phyloP scores from a whole-genome alignment of 1,284 basidiomycete genomes.

The Thelephora terrestris region DNA sequence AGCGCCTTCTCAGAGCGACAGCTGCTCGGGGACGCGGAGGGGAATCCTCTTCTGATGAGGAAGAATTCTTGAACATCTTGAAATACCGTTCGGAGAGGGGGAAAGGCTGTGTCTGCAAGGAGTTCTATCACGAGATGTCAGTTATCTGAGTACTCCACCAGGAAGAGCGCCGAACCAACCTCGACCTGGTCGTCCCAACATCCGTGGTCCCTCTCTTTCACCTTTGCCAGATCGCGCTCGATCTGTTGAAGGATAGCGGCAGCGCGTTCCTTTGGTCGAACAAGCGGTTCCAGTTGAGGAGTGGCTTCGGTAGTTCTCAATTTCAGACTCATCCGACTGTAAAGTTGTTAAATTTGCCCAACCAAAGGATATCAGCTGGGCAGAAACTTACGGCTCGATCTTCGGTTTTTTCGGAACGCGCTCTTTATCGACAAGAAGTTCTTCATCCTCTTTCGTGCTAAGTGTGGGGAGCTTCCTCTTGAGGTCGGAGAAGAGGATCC shows the following conservation, averaged over 20 bases:
- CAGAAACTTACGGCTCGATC: slow-evolving; percentile 30
- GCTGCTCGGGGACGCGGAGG: slow-evolving; percentile 21
- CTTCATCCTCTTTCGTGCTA: slow-evolving; percentile 72
- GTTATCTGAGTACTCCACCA: slow-evolving; percentile 1
- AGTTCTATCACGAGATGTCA: slow-evolving; percentile 31
- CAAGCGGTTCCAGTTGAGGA: slow-evolving; percentile 34
- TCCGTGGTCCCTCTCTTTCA: slow-evolving; percentile 64
- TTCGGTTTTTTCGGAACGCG: slow-evolving; percentile 51
- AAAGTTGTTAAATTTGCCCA: slow-evolving; percentile 9
- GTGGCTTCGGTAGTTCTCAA: slow-evolving; percentile 34
- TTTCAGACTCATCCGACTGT: slow-evolving; percentile 41
- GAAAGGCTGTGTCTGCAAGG: slow-evolving; percentile 45
- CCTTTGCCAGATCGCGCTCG: slow-evolving; percentile 55
- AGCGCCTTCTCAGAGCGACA: slow-evolving; percentile 56
- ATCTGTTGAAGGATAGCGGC: slow-evolving; percentile 53
- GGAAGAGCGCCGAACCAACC: slow-evolving; percentile 29
- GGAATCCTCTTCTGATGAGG: slow-evolving; percentile 27
- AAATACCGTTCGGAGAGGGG: slow-evolving; percentile 48
- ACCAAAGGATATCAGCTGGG: neutral
- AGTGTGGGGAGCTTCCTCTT: slow-evolving; percentile 69
- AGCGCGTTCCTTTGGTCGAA: slow-evolving; percentile 59
- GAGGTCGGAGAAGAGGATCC: slow-evolving; percentile 66
- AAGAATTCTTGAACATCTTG: slow-evolving; percentile 41
- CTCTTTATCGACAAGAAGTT: slow-evolving; percentile 72
- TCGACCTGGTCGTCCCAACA: slow-evolving; percentile 83